Evolutionary conservation across 352 stramenopile genomes (phyloP), one percentile per base, ranked within the genome.

Genomic region (Pythium brachiatum): DNA sequence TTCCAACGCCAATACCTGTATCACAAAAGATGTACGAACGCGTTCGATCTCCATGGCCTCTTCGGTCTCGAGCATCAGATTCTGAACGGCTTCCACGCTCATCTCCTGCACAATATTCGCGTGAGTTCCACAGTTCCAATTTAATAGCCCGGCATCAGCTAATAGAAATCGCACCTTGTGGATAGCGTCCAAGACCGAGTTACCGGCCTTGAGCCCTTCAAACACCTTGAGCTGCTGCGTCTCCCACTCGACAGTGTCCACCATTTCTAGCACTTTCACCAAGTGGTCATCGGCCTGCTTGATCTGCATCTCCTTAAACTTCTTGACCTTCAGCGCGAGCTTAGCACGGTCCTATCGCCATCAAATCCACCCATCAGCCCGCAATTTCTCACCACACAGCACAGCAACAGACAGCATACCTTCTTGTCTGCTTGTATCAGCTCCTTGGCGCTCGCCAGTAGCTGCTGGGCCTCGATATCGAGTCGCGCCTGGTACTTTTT

Each of bases 261-360:
- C 62, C 79, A 96, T 89, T 44, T 87, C 64, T 25, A 95, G 73
- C 50, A 96, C 85, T 43, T 94, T 89, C 31, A 96, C 76, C 62
- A 96, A 66, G 59, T 96, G 87, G 38, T 86, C 79, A 62, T 95
- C 85, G 11, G 88, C 86, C 57, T 96, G 81, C 23, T 86, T 75
- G 68, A 96, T 94, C 69, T 96, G 87, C 60, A 88, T 81, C 64
- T 95, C 83, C 57, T 95, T 95, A 66, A 92, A 95, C 72, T 96
- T 96, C 56, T 92, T 95, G 29, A 96, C 73, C 63, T 95, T 91
- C 32, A 96, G 72, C 69, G 83, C 88, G 21, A 95, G 68, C 63
- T 93, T 95, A 5, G 88, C 88, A 16, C 85, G 83, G 52, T 95
- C 86, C 82, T 94, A 64, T 21, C 54, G 38, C 29, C 59, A 54